phyloP scores from a whole-genome alignment of 1,139 yeast species.

The Barnettozyma hawaiiensis region DNA sequence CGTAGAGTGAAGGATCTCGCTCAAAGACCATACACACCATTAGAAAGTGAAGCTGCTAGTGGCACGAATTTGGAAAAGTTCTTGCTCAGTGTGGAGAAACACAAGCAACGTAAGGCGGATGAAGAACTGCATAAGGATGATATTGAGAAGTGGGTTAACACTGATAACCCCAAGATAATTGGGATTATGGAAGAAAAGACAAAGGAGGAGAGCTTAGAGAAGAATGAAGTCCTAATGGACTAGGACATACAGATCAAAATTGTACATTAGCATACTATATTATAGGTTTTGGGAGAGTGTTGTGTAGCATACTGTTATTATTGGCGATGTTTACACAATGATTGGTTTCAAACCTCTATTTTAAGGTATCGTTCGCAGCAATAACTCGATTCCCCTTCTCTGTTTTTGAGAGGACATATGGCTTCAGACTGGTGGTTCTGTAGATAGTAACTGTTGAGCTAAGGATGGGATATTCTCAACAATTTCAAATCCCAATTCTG shows the following conservation, averaged over 20 bases:
- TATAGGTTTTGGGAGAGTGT: neutral
- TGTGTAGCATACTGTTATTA: neutral
- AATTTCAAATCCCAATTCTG: slow-evolving; percentile 29
- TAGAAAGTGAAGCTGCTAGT: slow-evolving; percentile 87
- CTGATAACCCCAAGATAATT: slow-evolving; percentile 24
- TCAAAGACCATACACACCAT: slow-evolving; percentile 75
- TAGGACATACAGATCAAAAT: neutral
- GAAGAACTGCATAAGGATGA: slow-evolving; percentile 24
- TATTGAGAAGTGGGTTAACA: slow-evolving; percentile 17
- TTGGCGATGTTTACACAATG: neutral
- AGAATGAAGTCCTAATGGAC: slow-evolving; percentile 29
- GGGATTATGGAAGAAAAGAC: slow-evolving; percentile 14
- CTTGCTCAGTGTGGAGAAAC: slow-evolving; percentile 52
- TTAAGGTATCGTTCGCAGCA: neutral
- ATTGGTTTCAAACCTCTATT: neutral
- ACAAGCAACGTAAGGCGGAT: slow-evolving; percentile 19
- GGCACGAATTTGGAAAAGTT: slow-evolving; percentile 71
- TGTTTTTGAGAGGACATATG: too few species aligned
- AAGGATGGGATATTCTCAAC: slow-evolving; percentile 37
- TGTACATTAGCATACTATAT: slow-evolving; percentile 5
- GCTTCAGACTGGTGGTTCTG: too few species aligned
- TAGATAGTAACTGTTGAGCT: slow-evolving; percentile 40
- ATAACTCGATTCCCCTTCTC: too few species aligned
- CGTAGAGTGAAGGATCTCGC: slow-evolving; percentile 74
- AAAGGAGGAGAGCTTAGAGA: slow-evolving; percentile 25